These are phyloP conservation scores for Erythrobasidium hasegawianum DNA, from an alignment of 1,284 basidiomycete genomes.

Conservation along the genomic window DNA sequence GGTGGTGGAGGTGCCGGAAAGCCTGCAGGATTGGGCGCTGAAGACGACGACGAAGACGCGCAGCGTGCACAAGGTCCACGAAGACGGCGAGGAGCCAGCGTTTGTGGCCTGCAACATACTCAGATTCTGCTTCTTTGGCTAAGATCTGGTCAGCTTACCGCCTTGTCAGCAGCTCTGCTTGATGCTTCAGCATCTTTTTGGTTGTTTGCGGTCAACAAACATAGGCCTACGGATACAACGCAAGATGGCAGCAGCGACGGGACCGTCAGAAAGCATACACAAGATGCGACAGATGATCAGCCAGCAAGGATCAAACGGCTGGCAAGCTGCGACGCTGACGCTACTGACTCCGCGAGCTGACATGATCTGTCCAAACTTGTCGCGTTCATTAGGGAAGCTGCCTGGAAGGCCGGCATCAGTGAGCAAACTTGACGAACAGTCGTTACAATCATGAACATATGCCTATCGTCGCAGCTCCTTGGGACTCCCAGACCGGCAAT, in stretches of 20 bases:
- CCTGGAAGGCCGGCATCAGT: constrained; percentile 29
- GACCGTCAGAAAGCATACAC: constrained; percentile 1
- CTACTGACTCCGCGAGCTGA: neutral
- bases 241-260: constrained; percentile 4
- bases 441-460: neutral
- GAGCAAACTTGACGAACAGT: neutral
- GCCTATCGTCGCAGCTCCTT: constrained; percentile 12
- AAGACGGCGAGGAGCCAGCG: no score
- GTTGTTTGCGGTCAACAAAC: no score
- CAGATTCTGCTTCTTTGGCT: no score
- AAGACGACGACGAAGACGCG: neutral
- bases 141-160: no score
- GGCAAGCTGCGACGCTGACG: constrained; percentile 18
- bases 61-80: neutral
- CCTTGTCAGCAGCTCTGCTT: no score
- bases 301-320: constrained; percentile 11
- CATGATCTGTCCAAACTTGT: neutral
- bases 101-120: no score
- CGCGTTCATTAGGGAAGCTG: constrained; percentile 16
- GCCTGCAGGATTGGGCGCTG: neutral
- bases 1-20: constrained; percentile 2
- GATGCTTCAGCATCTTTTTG: no score
- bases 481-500: constrained; percentile 20
- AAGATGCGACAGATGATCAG: constrained; percentile 27
- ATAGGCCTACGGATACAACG: no score